Conservation (phyloP, 331 rosid species). For the Erythrophleum ivorense region DNA sequence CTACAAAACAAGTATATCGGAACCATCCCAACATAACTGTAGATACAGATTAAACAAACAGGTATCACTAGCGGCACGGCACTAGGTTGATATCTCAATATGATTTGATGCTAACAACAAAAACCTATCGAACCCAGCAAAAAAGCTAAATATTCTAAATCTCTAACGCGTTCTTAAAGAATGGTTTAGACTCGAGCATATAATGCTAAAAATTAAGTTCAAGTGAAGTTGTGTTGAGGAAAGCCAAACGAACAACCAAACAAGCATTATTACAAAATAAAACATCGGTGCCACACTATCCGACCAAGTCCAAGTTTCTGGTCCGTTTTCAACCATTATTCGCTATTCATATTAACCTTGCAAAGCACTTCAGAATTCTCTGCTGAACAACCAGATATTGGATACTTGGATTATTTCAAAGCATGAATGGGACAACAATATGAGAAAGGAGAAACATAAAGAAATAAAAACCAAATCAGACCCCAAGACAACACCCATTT, state of each 20-base stretch:
- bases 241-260: neutral
- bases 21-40: no score
- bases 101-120: no score
- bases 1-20: no score
- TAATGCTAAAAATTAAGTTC: no score
- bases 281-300: slow-evolving; percentile 52
- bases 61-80: no score
- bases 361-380: slow-evolving; percentile 59
- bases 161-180: no score
- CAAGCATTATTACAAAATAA: slow-evolving; percentile 57
- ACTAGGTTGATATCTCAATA: no score
- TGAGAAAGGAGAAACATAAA: slow-evolving; percentile 30
- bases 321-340: slow-evolving; percentile 55
- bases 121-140: no score
- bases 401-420: slow-evolving; percentile 65
- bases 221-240: no score
- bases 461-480: slow-evolving; percentile 46
- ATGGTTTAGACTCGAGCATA: no score
- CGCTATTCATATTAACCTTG: slow-evolving; percentile 32
- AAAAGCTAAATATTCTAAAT: no score
- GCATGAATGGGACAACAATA: slow-evolving; percentile 62
- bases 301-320: slow-evolving; percentile 52
- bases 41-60: no score
- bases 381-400: slow-evolving; percentile 52
- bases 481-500: slow-evolving; percentile 57